Evolutionary conservation across 1,139 yeast genomes (phyloP).

Genomic region (Candida sp.): DNA sequence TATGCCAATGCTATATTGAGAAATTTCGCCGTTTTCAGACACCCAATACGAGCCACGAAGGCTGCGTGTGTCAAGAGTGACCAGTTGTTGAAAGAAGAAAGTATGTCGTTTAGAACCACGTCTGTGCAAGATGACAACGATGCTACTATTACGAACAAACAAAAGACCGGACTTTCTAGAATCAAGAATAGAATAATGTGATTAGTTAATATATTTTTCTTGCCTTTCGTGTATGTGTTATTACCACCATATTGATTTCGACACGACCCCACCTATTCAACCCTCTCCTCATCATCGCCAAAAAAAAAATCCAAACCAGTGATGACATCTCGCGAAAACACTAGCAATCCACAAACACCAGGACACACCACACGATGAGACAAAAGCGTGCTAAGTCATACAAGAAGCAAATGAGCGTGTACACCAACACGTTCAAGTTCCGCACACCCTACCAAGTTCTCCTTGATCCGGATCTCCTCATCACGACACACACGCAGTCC

Average conservation of each 20-base stretch:
- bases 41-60: constrained; percentile 20
- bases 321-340: constrained; percentile 1
- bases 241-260: neutral
- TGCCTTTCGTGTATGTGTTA: neutral
- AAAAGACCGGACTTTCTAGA: constrained; percentile 6
- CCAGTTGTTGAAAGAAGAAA: constrained; percentile 54
- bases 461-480: constrained; percentile 80
- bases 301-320: neutral
- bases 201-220: neutral
- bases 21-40: constrained; percentile 46
- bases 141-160: constrained; percentile 4
- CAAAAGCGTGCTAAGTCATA: constrained; percentile 96
- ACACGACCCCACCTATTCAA: neutral
- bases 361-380: constrained; percentile 58
- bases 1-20: constrained; percentile 50
- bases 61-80: constrained; percentile 40
- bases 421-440: constrained; percentile 86
- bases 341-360: neutral
- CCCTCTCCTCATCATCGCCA: neutral
- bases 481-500: constrained; percentile 63
- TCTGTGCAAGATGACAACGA: constrained; percentile 9
- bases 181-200: constrained; percentile 8
- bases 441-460: constrained; percentile 92
- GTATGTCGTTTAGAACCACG: constrained; percentile 48
- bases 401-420: constrained; percentile 88